A percentile compares a stretch with the other conserved stretches of the same genome.
Evolutionary conservation across 768 basidiomycete species (phyloP).

Genomic region (Tylopilus sp.): DNA sequence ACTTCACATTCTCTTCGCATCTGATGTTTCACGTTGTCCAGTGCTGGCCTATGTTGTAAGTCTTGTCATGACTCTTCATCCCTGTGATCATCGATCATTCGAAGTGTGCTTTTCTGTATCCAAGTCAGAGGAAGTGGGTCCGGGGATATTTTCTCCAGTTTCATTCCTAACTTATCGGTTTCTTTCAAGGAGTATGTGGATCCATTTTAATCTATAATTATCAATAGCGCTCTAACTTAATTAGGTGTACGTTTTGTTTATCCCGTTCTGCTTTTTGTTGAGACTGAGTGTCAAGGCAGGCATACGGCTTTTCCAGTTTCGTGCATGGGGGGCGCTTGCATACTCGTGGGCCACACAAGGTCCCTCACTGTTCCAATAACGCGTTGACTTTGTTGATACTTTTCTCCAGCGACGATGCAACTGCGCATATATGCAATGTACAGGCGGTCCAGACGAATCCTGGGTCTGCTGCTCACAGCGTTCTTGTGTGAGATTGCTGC

Average conservation of each 20-base stretch:
- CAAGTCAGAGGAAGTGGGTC: slow-evolving; percentile 18
- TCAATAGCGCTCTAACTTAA: background rate
- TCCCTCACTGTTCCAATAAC: slow-evolving; percentile 1
- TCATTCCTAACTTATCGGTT: slow-evolving; percentile 1
- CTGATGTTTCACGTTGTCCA: slow-evolving; percentile 7
- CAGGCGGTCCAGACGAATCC: slow-evolving; percentile 18
- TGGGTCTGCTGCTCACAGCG: slow-evolving; percentile 14
- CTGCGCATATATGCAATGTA: slow-evolving; percentile 35
- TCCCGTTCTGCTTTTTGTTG: background rate
- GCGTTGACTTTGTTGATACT: slow-evolving; percentile 7
- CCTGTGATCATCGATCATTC: background rate
- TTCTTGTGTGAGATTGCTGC: slow-evolving; percentile 25
- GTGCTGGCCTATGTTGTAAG: slow-evolving; percentile 21
- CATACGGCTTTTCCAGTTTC: slow-evolving; percentile 27
- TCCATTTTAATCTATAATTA: background rate
- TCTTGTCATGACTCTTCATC: background rate
- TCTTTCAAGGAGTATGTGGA: slow-evolving; percentile 22
- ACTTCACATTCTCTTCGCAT: background rate
- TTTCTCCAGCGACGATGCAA: slow-evolving; percentile 27
- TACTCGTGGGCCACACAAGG: slow-evolving; percentile 33
- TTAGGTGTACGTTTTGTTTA: slow-evolving; percentile 20
- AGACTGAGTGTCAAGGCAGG: slow-evolving; percentile 13
- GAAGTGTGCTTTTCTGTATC: slow-evolving; percentile 22
- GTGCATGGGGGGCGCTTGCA: slow-evolving; percentile 31
- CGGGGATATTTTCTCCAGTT: background rate